phyloP scores from a whole-genome alignment of 2,329 filamentous ascomycete genomes.

The Eutypella sp. region DNA sequence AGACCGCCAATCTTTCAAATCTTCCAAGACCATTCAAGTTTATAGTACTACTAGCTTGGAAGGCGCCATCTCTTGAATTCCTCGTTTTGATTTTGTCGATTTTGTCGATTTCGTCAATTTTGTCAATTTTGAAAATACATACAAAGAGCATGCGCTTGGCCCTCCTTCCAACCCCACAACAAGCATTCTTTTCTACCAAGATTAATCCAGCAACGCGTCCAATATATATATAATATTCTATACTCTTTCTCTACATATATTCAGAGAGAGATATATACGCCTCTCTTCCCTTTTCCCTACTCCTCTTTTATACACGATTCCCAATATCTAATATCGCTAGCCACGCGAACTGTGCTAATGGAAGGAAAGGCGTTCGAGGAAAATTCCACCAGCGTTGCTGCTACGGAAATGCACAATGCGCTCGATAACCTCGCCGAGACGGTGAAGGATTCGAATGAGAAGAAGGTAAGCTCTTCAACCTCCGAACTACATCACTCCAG shows the following conservation, averaged over 20 bases:
- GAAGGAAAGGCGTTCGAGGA: constrained; percentile 89
- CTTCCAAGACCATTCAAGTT: background rate
- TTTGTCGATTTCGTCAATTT: no score
- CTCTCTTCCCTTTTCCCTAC: constrained; percentile 4
- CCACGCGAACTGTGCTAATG: constrained; percentile 26
- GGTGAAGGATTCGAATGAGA: constrained; percentile 73
- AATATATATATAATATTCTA: no score
- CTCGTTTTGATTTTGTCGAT: background rate
- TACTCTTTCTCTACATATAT: no score
- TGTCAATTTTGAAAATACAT: no score
- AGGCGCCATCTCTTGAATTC: background rate
- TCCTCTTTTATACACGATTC: background rate
- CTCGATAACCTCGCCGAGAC: constrained; percentile 89
- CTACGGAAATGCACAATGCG: constrained; percentile 98
- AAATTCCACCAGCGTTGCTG: constrained; percentile 95
- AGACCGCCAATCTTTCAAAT: background rate
- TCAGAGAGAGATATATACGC: background rate
- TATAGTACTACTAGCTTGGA: no score
- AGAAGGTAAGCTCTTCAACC: constrained; percentile 67
- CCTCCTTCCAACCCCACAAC: background rate
- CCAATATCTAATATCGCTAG: background rate
- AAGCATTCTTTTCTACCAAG: background rate
- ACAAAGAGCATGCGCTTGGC: no score
- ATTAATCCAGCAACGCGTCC: no score
- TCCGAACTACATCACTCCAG: no score